Base-by-base conservation (phyloP, 1,284 basidiomycete genomes). In the Coniophora puteana region DNA sequence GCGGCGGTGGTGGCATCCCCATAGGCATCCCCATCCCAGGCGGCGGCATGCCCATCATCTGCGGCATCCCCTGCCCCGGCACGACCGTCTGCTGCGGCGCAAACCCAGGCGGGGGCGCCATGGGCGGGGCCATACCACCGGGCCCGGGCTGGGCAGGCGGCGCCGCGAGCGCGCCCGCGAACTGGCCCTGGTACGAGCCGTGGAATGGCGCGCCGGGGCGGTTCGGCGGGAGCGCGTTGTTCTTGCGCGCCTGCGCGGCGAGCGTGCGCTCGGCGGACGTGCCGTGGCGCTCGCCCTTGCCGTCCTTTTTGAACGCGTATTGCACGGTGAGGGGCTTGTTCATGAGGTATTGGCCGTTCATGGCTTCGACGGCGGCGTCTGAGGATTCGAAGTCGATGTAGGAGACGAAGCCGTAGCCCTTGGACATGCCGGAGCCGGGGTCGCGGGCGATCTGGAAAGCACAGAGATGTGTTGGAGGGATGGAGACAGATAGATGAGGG, bases 251-350 rank as follows among this genome's bases (percentile, higher is more conserved):
- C 65, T 98, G 93, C 2, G 91, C 84, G 2, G 95, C 93, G 50
- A 99, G 80, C 33, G 98, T 76, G 46, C 95, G 84, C 67, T 99
- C 95, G 3, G 96, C 94, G 16, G 89, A 75, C 4, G 94, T 96
- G 26, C 95, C 96, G 57, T 99, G 96, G 13, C 94, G 80, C 64
- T 99, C 95, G 46, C 94, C 93, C 63, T 98, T 97, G 41, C 91
- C 92, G 55, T 99, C 96, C 70, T 98, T 98, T 66, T 98, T 98
- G 77, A 97, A 95, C 4, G 95, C 95, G 61, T 96, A 98, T 62
- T 95, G 92, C 12, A 97, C 93, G 13, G 85, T 85, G 59, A 98
- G 90, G 44, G 93, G 88, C 65, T 96, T 96, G 73, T 98, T 98
- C 83, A 95, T 93, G 34, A 99, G 74, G 78, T 93, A 97, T 58